These are phyloP conservation scores for Lipomyces japonicus DNA, from an alignment of 805 yeast genomes.

Conservation along the genomic window DNA sequence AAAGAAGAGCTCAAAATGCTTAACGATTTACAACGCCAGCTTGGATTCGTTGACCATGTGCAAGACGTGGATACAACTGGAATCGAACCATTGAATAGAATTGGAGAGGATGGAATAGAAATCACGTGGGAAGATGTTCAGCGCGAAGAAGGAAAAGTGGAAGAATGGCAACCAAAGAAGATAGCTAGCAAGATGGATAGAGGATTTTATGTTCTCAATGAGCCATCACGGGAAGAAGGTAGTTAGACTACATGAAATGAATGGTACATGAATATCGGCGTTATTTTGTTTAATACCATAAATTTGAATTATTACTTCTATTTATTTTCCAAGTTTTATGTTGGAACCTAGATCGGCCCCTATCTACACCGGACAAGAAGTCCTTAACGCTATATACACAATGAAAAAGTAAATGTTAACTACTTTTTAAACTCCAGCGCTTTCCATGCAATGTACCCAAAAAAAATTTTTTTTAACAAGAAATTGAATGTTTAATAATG, in stretches of 20 bases:
- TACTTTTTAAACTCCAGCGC: too few species aligned
- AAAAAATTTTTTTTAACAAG: too few species aligned
- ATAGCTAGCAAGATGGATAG: constrained; percentile 10
- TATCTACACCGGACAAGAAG: too few species aligned
- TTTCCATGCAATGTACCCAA: too few species aligned
- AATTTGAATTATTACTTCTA: too few species aligned
- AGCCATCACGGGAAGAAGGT: constrained; percentile 3
- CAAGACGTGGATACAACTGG: constrained; percentile 37
- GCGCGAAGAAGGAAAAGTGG: constrained; percentile 16
- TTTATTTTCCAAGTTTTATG: too few species aligned
- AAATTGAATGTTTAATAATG: background rate
- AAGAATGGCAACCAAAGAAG: constrained; percentile 6
- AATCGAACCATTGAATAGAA: constrained; percentile 35
- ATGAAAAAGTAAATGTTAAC: too few species aligned
- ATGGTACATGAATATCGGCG: too few species aligned
- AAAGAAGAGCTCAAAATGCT: constrained; percentile 28
- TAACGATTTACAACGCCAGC: constrained; percentile 37
- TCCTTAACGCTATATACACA: too few species aligned
- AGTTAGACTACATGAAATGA: too few species aligned
- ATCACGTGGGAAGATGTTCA: constrained; percentile 22
- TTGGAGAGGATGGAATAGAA: constrained; percentile 17
- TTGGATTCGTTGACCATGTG: constrained; percentile 41
- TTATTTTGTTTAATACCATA: too few species aligned
- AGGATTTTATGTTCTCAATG: constrained; percentile 15
- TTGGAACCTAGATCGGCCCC: too few species aligned